Conservation (phyloP, 176 grass and related monocot species). For the Oryza punctata region DNA sequence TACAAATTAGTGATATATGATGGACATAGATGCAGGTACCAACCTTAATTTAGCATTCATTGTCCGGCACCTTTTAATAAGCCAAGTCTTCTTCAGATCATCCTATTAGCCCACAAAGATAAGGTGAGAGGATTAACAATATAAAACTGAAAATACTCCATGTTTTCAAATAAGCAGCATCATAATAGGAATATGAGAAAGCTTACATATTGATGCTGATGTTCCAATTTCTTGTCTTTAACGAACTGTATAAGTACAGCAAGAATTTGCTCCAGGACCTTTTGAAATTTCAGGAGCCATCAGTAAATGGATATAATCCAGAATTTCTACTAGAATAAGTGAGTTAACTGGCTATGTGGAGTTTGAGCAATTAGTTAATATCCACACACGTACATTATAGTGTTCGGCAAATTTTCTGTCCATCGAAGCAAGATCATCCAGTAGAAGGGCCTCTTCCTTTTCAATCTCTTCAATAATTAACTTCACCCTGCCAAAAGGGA, state of each 20-base stretch:
- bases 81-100: slow-evolving; percentile 95
- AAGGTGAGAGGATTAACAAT: background rate
- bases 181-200: slow-evolving; percentile 12
- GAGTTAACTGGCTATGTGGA: background rate
- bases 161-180: slow-evolving; percentile 6
- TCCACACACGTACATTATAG: slow-evolving; percentile 67
- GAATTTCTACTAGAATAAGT: slow-evolving; percentile 15
- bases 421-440: slow-evolving; percentile 95
- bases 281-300: slow-evolving; percentile 18
- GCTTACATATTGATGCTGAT: slow-evolving; percentile 95
- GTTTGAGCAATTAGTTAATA: slow-evolving; percentile 1
- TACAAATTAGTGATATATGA: background rate
- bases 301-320: slow-evolving; percentile 28
- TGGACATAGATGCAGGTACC: slow-evolving; percentile 24
- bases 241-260: slow-evolving; percentile 91
- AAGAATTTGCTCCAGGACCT: slow-evolving; percentile 99
- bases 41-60: slow-evolving; percentile 99
- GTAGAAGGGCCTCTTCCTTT: slow-evolving; percentile 80
- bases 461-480: slow-evolving; percentile 95
- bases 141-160: background rate
- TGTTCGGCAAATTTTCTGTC: slow-evolving; percentile 98
- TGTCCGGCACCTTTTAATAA: slow-evolving; percentile 95
- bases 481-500: slow-evolving; percentile 65
- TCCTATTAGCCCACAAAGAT: slow-evolving; percentile 60
- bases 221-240: slow-evolving; percentile 95